Conservation (phyloP, 805 yeast genomes). For the Candida dendrica region DNA sequence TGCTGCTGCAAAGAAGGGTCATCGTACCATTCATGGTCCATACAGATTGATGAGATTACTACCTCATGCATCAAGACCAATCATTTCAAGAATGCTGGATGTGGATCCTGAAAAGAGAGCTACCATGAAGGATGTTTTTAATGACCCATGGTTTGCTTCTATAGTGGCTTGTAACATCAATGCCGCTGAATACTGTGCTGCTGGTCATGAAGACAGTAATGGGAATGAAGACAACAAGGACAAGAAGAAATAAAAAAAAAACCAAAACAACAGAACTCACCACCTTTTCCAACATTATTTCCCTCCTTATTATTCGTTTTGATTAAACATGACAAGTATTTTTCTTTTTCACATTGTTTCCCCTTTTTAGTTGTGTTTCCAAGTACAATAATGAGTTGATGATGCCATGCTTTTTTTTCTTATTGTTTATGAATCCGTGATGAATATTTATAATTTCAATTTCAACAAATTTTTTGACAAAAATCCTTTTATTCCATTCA, state of each 20-base stretch:
- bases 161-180: slow-evolving; percentile 56
- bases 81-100: slow-evolving; percentile 57
- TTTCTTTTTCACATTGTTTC: not conserved
- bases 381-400: not conserved
- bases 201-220: slow-evolving; percentile 44
- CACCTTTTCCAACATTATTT: too few relatives aligned
- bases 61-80: slow-evolving; percentile 80
- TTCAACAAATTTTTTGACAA: too few relatives aligned
- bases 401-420: not conserved
- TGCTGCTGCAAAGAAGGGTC: not conserved
- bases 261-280: not conserved
- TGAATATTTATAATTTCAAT: not conserved
- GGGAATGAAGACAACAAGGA: slow-evolving; percentile 29
- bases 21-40: slow-evolving; percentile 61
- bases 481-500: not conserved
- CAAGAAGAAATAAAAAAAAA: not conserved
- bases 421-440: not conserved
- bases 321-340: not conserved
- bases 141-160: slow-evolving; percentile 64
- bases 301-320: too few relatives aligned
- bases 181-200: slow-evolving; percentile 32
- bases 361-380: not conserved
- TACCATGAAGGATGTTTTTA: slow-evolving; percentile 54
- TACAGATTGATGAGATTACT: slow-evolving; percentile 72
- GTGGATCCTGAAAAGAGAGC: slow-evolving; percentile 59